A percentile compares a stretch with the other conserved stretches of the same genome.
These are phyloP conservation scores for Penicillium polonicum DNA, from an alignment of 2,329 filamentous ascomycete genomes.

Conservation along the genomic window DNA sequence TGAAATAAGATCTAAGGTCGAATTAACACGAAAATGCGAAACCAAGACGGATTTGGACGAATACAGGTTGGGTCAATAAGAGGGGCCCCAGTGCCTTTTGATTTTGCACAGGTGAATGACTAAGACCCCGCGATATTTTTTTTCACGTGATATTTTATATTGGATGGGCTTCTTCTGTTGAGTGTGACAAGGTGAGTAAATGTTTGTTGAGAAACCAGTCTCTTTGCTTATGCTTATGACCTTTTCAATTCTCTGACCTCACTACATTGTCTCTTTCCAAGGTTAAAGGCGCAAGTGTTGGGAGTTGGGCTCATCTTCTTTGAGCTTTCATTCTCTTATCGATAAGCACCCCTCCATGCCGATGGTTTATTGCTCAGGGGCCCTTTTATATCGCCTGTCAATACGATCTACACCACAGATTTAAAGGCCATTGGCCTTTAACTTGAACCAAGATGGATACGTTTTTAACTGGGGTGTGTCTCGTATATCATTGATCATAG, in stretches of 20 bases:
- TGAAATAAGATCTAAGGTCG: constrained; percentile 30
- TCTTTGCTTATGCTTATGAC: background rate
- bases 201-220: background rate
- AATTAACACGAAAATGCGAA: constrained; percentile 22
- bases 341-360: constrained; percentile 9
- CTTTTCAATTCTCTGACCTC: background rate
- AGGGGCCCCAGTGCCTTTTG: constrained; percentile 25
- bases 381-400: constrained; percentile 2
- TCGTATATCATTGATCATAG: background rate
- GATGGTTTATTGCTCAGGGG: background rate
- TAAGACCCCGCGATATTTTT: constrained; percentile 23
- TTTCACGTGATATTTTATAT: constrained; percentile 17
- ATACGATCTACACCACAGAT: constrained; percentile 2
- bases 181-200: background rate
- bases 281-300: background rate
- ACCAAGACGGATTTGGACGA: constrained; percentile 23
- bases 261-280: background rate
- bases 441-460: constrained; percentile 64
- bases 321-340: constrained; percentile 11
- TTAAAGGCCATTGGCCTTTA: constrained; percentile 4
- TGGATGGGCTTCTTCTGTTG: background rate
- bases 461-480: constrained; percentile 58
- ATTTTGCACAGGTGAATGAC: constrained; percentile 24
- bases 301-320: constrained; percentile 2
- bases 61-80: constrained; percentile 15